phyloP scores from a whole-genome alignment of 306 rosid species.

The Quillaja saponaria region DNA sequence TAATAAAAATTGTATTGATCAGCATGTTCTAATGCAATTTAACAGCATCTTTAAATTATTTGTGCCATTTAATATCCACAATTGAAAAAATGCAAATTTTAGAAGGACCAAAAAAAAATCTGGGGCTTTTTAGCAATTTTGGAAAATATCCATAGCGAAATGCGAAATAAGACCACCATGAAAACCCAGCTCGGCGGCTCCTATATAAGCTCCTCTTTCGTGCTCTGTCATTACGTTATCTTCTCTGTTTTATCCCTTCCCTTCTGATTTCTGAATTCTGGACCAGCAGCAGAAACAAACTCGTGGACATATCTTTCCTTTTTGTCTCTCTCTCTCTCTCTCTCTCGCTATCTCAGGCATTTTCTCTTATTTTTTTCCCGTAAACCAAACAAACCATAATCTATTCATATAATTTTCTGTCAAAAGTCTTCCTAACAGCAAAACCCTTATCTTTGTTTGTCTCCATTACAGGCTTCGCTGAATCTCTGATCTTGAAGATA shows the following conservation, averaged over 20 bases:
- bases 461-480: neutral
- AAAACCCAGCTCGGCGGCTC: slow-evolving; percentile 3
- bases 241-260: slow-evolving; percentile 45
- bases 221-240: slow-evolving; percentile 33
- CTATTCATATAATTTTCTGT: neutral
- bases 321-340: too few relatives aligned
- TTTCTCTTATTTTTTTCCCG: neutral
- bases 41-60: too few relatives aligned
- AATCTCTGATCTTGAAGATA: slow-evolving; percentile 38
- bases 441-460: slow-evolving; percentile 7
- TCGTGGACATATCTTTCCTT: neutral
- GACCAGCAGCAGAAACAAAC: neutral
- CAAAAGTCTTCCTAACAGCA: neutral
- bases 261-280: slow-evolving; percentile 30
- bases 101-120: too few relatives aligned
- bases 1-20: too few relatives aligned
- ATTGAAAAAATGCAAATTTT: too few relatives aligned
- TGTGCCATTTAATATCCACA: too few relatives aligned
- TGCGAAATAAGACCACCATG: slow-evolving; percentile 4
- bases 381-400: slow-evolving; percentile 1
- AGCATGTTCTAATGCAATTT: too few relatives aligned
- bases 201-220: slow-evolving; percentile 33
- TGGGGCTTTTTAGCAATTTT: too few relatives aligned
- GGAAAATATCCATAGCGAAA: neutral
- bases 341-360: slow-evolving; percentile 19